phyloP scores from a whole-genome alignment of 2,329 filamentous ascomycete genomes.

The Helotiales sp. region DNA sequence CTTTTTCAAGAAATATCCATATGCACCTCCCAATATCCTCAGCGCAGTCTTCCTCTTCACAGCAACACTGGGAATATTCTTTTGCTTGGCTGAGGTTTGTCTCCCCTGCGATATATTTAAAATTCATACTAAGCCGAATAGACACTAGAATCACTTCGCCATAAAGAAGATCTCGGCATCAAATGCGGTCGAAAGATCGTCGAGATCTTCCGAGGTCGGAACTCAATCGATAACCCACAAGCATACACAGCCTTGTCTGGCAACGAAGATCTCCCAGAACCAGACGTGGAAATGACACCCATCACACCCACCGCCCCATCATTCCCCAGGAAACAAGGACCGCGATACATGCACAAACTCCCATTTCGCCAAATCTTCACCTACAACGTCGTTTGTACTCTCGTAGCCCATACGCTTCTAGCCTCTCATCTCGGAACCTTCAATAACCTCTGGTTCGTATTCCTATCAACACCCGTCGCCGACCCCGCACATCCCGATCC shows the following conservation, averaged over 20 bases:
- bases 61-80: constrained; percentile 34
- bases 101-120: no score
- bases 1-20: constrained; percentile 43
- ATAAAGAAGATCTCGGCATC: constrained; percentile 29
- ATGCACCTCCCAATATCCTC: constrained; percentile 42
- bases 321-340: constrained; percentile 14
- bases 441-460: constrained; percentile 59
- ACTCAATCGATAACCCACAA: constrained; percentile 9
- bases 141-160: constrained; percentile 38
- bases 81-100: constrained; percentile 33
- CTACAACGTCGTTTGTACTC: constrained; percentile 43
- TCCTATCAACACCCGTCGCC: constrained; percentile 58
- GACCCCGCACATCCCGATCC: constrained; percentile 49
- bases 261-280: constrained; percentile 12
- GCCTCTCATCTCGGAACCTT: constrained; percentile 67
- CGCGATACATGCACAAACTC: constrained; percentile 23
- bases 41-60: constrained; percentile 35
- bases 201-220: constrained; percentile 15
- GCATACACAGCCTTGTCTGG: constrained; percentile 20
- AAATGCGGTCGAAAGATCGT: constrained; percentile 22
- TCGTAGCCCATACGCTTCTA: constrained; percentile 66
- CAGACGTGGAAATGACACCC: constrained; percentile 21
- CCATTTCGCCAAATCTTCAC: constrained; percentile 37
- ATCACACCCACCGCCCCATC: constrained; percentile 12
- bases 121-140: constrained; percentile 20